These are phyloP conservation scores for Lecanicillium sp. DNA, from an alignment of 2,329 filamentous ascomycete genomes.

Conservation along the genomic window DNA sequence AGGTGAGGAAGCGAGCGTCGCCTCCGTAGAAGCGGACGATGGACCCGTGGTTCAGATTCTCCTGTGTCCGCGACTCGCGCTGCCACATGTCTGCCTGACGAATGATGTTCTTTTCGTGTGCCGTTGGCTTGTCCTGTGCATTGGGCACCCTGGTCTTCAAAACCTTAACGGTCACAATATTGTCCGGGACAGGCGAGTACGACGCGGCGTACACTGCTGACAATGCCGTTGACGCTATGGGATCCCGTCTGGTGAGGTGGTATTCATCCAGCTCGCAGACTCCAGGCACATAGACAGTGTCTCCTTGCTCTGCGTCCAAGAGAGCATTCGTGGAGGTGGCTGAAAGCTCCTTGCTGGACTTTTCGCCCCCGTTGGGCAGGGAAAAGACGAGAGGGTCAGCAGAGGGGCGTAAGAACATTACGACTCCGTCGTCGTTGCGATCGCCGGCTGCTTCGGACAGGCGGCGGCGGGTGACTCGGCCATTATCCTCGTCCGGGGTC, in stretches of 20 bases:
- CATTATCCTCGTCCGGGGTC: constrained; percentile 33
- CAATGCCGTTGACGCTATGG: constrained; percentile 47
- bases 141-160: constrained; percentile 44
- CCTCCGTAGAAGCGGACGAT: constrained; percentile 53
- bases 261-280: constrained; percentile 46
- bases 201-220: constrained; percentile 50
- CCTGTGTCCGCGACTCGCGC: constrained; percentile 49
- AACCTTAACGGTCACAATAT: constrained; percentile 53
- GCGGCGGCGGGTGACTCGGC: constrained; percentile 31
- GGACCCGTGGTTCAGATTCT: constrained; percentile 46
- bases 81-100: constrained; percentile 53
- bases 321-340: constrained; percentile 40
- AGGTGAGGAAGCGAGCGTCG: constrained; percentile 50
- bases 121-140: constrained; percentile 35
- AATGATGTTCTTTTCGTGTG: constrained; percentile 47
- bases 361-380: constrained; percentile 36
- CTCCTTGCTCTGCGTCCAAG: constrained; percentile 40
- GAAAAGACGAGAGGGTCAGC: constrained; percentile 45
- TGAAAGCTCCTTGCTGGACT: constrained; percentile 35
- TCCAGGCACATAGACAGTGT: constrained; percentile 41
- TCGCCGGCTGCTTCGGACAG: constrained; percentile 22
- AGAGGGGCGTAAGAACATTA: constrained; percentile 45
- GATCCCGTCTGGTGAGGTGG: constrained; percentile 45
- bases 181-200: constrained; percentile 43
- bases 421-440: constrained; percentile 39